Conservation (phyloP, 495 filamentous ascomycete species). For the Ramalina intermedia region DNA sequence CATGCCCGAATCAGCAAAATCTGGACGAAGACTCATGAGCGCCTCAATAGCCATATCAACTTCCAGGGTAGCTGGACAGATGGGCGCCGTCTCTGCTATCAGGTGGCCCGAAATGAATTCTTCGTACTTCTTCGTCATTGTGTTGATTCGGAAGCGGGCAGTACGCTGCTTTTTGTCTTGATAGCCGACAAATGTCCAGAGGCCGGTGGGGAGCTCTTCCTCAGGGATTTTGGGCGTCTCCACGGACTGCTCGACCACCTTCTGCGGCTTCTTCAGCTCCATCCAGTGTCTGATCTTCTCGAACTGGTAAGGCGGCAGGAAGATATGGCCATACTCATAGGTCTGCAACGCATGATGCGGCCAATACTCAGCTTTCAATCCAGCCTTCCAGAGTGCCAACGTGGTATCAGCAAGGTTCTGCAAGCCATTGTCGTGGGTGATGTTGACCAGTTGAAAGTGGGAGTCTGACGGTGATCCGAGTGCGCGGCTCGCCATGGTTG, state of each 20-base stretch:
- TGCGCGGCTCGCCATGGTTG: not conserved
- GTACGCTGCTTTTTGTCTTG: slow-evolving; percentile 20
- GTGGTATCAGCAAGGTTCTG: slow-evolving; percentile 13
- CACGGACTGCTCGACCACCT: not conserved
- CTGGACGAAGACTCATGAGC: slow-evolving; percentile 24
- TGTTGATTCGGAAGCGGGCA: slow-evolving; percentile 36
- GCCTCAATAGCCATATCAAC: slow-evolving; percentile 36
- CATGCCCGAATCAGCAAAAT: slow-evolving; percentile 5
- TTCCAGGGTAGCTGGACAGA: slow-evolving; percentile 33
- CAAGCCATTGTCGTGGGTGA: not conserved
- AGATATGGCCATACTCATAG: slow-evolving; percentile 2
- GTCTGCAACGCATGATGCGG: slow-evolving; percentile 13
- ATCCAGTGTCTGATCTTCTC: slow-evolving; percentile 23
- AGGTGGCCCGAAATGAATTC: slow-evolving; percentile 27
- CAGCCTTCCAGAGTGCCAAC: slow-evolving; percentile 17
- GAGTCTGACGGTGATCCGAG: not conserved
- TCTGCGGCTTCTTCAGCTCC: slow-evolving; percentile 5
- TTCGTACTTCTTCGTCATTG: slow-evolving; percentile 23
- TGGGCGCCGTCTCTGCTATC: slow-evolving; percentile 31
- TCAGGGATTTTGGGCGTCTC: not conserved
- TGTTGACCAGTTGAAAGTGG: slow-evolving; percentile 1
- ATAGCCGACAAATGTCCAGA: slow-evolving; percentile 30
- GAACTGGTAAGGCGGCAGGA: slow-evolving; percentile 27
- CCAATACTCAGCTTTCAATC: slow-evolving; percentile 21
- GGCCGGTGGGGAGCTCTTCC: slow-evolving; percentile 14